Conservation (phyloP, 2,329 filamentous ascomycete genomes). For the Stemphylium vesicarium region DNA sequence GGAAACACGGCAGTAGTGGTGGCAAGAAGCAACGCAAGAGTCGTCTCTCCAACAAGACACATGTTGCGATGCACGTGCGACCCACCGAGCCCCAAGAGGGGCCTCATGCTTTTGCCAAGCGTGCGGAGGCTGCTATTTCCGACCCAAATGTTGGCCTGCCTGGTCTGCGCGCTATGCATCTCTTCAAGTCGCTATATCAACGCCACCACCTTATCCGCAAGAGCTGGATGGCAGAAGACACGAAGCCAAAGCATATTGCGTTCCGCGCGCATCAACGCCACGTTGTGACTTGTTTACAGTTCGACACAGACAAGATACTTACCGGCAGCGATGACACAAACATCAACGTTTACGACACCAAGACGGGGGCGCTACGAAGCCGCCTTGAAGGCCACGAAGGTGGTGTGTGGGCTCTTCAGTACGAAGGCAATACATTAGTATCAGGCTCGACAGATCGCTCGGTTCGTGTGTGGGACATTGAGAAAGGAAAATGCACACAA, state of each 20-base stretch:
- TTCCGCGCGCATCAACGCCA: slow-evolving; percentile 96
- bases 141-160: slow-evolving; percentile 81
- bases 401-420: slow-evolving; percentile 96
- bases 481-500: slow-evolving; percentile 88
- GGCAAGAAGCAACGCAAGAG: slow-evolving; percentile 63
- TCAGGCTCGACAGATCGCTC: slow-evolving; percentile 96
- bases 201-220: slow-evolving; percentile 88
- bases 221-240: slow-evolving; percentile 85
- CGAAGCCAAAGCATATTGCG: slow-evolving; percentile 87
- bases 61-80: slow-evolving; percentile 54
- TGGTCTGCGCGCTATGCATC: slow-evolving; percentile 80
- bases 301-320: slow-evolving; percentile 96
- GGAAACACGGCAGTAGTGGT: slow-evolving; percentile 49
- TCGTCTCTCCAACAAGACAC: slow-evolving; percentile 52
- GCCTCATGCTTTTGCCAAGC: slow-evolving; percentile 83
- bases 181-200: slow-evolving; percentile 96
- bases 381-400: slow-evolving; percentile 93
- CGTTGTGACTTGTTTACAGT: slow-evolving; percentile 96
- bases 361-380: slow-evolving; percentile 83
- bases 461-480: slow-evolving; percentile 99
- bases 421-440: slow-evolving; percentile 91
- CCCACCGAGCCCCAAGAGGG: slow-evolving; percentile 70
- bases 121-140: slow-evolving; percentile 81
- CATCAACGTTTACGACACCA: slow-evolving; percentile 97
- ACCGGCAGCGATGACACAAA: slow-evolving; percentile 97